Evolutionary conservation across 202 grass and related monocot species (phyloP).

Genomic region (Setaria italica): DNA sequence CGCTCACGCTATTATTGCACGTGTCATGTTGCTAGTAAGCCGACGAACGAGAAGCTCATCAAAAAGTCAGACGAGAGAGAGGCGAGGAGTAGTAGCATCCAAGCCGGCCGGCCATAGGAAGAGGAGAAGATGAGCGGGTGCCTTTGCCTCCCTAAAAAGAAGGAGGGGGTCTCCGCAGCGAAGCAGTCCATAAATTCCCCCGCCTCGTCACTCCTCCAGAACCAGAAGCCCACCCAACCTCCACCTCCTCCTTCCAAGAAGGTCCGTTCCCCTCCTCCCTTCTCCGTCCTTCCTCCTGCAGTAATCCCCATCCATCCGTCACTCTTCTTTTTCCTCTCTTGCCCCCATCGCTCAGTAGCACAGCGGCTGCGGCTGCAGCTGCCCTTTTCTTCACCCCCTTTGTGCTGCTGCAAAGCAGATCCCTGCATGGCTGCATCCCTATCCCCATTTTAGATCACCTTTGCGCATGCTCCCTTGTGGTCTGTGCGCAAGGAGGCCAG

Average conservation of each 20-base stretch:
- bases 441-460: constrained; percentile 33
- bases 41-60: not conserved
- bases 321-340: not conserved
- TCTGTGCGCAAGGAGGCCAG: not conserved
- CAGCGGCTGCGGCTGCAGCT: not conserved
- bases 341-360: not conserved
- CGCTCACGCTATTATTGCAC: constrained; percentile 11
- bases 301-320: not conserved
- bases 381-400: not conserved
- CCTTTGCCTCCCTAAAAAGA: constrained; percentile 49
- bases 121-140: constrained; percentile 41
- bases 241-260: constrained; percentile 41
- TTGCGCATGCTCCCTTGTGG: constrained; percentile 27
- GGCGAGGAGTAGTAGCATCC: not conserved
- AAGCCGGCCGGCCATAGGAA: not conserved
- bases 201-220: constrained; percentile 4
- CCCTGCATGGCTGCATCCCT: not conserved
- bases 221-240: constrained; percentile 23
- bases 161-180: not conserved
- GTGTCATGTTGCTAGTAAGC: constrained; percentile 46
- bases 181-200: constrained; percentile 25
- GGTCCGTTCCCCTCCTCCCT: constrained; percentile 38
- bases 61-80: not conserved
- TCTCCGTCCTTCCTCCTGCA: not conserved
- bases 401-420: constrained; percentile 32